Base-by-base conservation (phyloP, 345 rosid genomes). In the Anastatica hierochuntica region DNA sequence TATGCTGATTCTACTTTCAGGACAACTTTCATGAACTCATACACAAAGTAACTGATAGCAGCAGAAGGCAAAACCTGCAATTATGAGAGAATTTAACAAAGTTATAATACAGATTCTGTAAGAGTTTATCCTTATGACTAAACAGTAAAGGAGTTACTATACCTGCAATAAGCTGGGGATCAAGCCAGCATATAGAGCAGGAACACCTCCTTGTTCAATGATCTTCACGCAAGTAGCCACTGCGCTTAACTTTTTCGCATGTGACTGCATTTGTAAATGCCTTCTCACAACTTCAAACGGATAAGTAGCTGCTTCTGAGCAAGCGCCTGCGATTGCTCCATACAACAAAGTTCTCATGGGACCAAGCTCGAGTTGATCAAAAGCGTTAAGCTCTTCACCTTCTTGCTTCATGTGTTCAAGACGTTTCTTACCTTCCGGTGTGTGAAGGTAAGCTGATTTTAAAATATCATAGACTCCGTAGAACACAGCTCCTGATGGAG, bases 61-160 rank as follows among this genome's bases (percentile, higher is more conserved):
- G 92, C 97, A 0, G 97, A 88, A 20, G 92, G 97, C 53, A 85
- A 84, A 43, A 85, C 97, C 97, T 85, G 83, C 46, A 71, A 70
- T 15, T 10, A 18, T 49, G 41, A 45, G 49, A 58, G 29, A 54
- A 19, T 14, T n/a, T 7, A 21, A 46, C 34, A 74, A 44, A 31
- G n/a, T 23, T 30, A 24, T 41, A 14, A 14, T 48, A 17, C 21
- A 30, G 17, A 14, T 6, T 36, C 19, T 4, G 39, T 40, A 24
- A 29, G 56, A 10, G 42, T 47, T 26, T 13, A n/a, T n/a, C n/a
- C n/a, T n/a, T n/a, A 53, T 13, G 14, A 31, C 42, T 19, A 39
- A 14, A 8, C n/a, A n/a, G n/a, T n/a, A n/a, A 7, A 6, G 6
- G 4, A 18, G 37, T 40, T 12, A 16, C 5, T 10, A 7, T 63